Evolutionary conservation across 768 basidiomycete species (phyloP), one percentile per base, ranked within the genome.

Genomic region (Amanita fuliginea): DNA sequence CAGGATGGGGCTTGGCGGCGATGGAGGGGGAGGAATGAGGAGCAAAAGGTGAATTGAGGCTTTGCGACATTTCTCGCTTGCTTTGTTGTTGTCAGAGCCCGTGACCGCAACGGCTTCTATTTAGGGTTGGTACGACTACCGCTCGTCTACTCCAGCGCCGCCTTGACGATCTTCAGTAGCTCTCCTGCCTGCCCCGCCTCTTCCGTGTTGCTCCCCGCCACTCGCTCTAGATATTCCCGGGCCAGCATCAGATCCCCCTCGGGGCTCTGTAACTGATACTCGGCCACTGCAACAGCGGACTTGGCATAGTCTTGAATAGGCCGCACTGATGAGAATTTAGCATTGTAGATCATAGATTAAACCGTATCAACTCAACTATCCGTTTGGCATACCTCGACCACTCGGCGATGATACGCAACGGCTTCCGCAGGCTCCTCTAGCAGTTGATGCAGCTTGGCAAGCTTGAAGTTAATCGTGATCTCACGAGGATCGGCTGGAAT

Each of bases 201-300:
- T 58, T 90, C 87, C 9, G 79, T 78, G 64, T 94, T 92, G 58
- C 86, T 91, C 41, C 65, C 65, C 3, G 86, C 80, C 22, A 96
- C 79, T 42, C 71, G 72, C 51, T 89, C 80, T 26, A 92, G 69
- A 62, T 83, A 86, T 44, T 81, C 76, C 56, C 72, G 74, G 11
- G 92, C 90, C 53, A 92, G 67, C 28, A 63, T 56, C n/a, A 89
- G 59, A 62, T 89, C 78, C 21, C 82, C 81, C 46, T 77, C 72
- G 40, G 79, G 69, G 34, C 72, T 71, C 44, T 70, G 63, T 62
- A 90, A 73, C 55, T 92, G 80, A 57, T 86, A 80, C 51, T 86
- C 82, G 13, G 92, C 92, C 30, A 94, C 82, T 55, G 81, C 84
- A 43, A 97, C 63, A 55, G 82, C 78, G n/a, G 89, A 93, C 62